A percentile compares a stretch with the other conserved stretches of the same genome.
These are phyloP conservation scores for Nothophaeocryptopus gaeumannii DNA, from an alignment of 2,329 filamentous ascomycete genomes.

Conservation along the genomic window DNA sequence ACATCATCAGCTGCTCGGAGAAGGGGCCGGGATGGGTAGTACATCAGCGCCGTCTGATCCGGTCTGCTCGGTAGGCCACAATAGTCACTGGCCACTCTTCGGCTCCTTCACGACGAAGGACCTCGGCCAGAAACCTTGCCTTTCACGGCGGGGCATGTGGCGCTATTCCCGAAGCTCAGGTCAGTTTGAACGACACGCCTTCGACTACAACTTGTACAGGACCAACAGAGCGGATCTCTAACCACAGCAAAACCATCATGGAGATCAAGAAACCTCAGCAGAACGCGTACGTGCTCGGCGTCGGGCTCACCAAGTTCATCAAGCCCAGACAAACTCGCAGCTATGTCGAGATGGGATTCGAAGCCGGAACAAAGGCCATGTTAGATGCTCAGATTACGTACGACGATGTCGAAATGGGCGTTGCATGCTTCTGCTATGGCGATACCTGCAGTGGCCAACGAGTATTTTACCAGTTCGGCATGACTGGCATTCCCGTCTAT, in stretches of 20 bases:
- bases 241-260: conserved; percentile 8
- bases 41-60: too few relatives aligned
- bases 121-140: conserved; percentile 6
- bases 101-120: background rate
- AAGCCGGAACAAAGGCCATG: conserved; percentile 86
- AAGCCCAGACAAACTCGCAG: conserved; percentile 92
- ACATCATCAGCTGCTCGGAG: too few relatives aligned
- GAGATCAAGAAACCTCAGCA: conserved; percentile 35
- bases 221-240: background rate
- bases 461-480: conserved; percentile 98
- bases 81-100: too few relatives aligned
- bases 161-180: conserved; percentile 5
- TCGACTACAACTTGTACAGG: background rate
- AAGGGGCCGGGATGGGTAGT: too few relatives aligned
- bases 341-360: conserved; percentile 91
- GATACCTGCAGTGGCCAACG: conserved; percentile 64
- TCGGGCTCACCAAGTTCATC: conserved; percentile 99
- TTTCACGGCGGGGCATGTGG: background rate
- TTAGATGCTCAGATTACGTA: conserved; percentile 84
- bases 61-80: too few relatives aligned
- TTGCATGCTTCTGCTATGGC: conserved; percentile 92
- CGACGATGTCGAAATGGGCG: conserved; percentile 89
- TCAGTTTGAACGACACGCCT: conserved; percentile 9
- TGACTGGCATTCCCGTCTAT: conserved; percentile 93
- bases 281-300: conserved; percentile 80